Base-by-base conservation (phyloP, 306 rosid species). In the Dryas drummondii region DNA sequence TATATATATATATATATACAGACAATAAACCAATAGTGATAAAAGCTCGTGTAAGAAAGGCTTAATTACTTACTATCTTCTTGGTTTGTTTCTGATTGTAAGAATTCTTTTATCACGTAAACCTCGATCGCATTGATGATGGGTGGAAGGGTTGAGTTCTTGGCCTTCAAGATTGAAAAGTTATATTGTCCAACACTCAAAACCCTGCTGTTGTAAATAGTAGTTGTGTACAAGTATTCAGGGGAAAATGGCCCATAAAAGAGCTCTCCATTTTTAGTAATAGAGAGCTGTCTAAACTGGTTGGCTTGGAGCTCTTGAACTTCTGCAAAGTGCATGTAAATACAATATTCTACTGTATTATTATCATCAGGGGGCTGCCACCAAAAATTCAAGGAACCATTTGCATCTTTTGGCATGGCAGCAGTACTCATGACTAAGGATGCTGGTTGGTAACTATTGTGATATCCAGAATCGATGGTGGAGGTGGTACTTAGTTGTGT, bases 41-140 rank as follows among this genome's bases (percentile, higher is more conserved):
- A 9, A 6, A 48, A 19, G n/a, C 4, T 9, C 0, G 13, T 70
- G 26, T 14, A 51, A 8, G 4, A 26, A 32, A 32, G 37, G 2
- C 32, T 22, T 5, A 4, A 44, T 54, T 22, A 42, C 71, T 66
- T 7, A 76, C 79, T 17, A 66, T 76, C 79, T 41, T 7, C 9
- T 54, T 53, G 48, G 37, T 66, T 7, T 41, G 65, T 71, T 16
- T 54, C 40, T 15, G 8, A 9, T 3, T 37, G 4, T 2, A 17
- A 5, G 22, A 37, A 15, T 7, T 51, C 52, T 14, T 22, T 19
- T 3, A 11, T 53, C 9, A 14, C 0, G 58, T 84, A 85, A 48
- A 87, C 48, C 64, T 87, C 89, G 48, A 87, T n/a, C 4, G 84
- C 91, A 66, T 83, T 87, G 47, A 87, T 71, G 44, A 87, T 78